A percentile compares a stretch with the other conserved stretches of the same genome.
Evolutionary conservation across 306 rosid genomes (phyloP).

Genomic region (Casuarina cunninghamiana): DNA sequence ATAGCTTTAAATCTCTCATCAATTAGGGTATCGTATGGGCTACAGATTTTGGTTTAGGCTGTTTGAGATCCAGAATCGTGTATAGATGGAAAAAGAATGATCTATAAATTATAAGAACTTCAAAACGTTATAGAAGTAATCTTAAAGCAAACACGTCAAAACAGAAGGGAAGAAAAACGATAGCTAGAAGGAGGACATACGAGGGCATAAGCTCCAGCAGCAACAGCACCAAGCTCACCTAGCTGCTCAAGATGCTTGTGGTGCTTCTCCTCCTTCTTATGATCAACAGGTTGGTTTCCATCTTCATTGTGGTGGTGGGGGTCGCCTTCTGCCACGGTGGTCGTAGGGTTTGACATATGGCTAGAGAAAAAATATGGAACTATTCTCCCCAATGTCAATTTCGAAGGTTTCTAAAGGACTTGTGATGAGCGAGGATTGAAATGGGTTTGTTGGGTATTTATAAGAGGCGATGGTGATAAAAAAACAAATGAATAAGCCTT

Average conservation of each 20-base stretch:
- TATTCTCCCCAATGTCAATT: not conserved
- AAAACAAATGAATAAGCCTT: too few species aligned
- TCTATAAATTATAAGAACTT: too few species aligned
- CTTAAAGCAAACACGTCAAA: not conserved
- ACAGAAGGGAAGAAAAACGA: not conserved
- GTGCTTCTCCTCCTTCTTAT: conserved; percentile 42
- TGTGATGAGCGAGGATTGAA: too few species aligned
- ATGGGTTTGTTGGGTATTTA: too few species aligned
- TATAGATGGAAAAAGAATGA: not conserved
- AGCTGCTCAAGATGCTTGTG: conserved; percentile 41
- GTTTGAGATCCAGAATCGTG: too few species aligned
- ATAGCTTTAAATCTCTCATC: too few species aligned
- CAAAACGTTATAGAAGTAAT: too few species aligned
- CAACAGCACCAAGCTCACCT: conserved; percentile 27
- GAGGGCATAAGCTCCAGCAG: conserved; percentile 42
- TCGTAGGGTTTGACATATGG: not conserved
- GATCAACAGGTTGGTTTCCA: conserved; percentile 17
- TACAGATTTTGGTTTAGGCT: too few species aligned
- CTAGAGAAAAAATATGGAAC: not conserved
- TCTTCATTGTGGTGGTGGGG: not conserved
- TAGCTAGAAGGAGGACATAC: conserved; percentile 10
- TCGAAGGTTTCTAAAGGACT: too few species aligned
- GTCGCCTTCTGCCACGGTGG: not conserved
- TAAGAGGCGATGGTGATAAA: too few species aligned
- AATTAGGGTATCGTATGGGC: too few species aligned